phyloP scores from a whole-genome alignment of 2,329 filamentous ascomycete species.

The Plectosphaerella sp. region DNA sequence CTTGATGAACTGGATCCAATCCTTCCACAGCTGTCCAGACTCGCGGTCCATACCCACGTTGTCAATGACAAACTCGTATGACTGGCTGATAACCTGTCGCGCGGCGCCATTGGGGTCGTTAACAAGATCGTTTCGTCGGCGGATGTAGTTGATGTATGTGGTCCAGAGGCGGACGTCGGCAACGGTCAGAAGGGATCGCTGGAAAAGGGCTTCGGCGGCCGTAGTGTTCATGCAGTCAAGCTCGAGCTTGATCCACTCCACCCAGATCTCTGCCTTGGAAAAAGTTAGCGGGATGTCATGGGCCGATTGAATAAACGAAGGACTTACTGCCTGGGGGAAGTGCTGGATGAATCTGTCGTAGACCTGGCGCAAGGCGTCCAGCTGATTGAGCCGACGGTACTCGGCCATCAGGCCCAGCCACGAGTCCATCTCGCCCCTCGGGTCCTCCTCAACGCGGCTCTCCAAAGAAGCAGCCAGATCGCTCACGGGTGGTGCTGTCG shows the following conservation, averaged over 20 bases:
- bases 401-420: constrained; percentile 87
- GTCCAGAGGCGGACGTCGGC: constrained; percentile 87
- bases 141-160: constrained; percentile 91
- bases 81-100: constrained; percentile 73
- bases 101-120: constrained; percentile 75
- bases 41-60: constrained; percentile 90
- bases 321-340: constrained; percentile 86
- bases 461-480: constrained; percentile 79
- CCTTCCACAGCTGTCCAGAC: constrained; percentile 84
- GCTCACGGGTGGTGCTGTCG: constrained; percentile 15
- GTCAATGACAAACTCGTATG: constrained; percentile 88
- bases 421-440: constrained; percentile 85
- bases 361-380: constrained; percentile 73
- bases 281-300: constrained; percentile 24
- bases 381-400: constrained; percentile 73
- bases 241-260: constrained; percentile 85
- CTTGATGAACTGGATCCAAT: constrained; percentile 92
- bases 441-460: constrained; percentile 86
- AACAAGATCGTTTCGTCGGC: constrained; percentile 77
- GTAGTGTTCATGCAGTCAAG: constrained; percentile 78
- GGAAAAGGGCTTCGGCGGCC: constrained; percentile 79
- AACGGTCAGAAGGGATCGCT: constrained; percentile 70
- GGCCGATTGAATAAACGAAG: background rate
- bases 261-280: constrained; percentile 84
- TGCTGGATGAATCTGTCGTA: constrained; percentile 85